A percentile compares a stretch with the other conserved stretches of the same genome.
Conservation (phyloP, 257 asterid species). For the Penstemon davidsonii region DNA sequence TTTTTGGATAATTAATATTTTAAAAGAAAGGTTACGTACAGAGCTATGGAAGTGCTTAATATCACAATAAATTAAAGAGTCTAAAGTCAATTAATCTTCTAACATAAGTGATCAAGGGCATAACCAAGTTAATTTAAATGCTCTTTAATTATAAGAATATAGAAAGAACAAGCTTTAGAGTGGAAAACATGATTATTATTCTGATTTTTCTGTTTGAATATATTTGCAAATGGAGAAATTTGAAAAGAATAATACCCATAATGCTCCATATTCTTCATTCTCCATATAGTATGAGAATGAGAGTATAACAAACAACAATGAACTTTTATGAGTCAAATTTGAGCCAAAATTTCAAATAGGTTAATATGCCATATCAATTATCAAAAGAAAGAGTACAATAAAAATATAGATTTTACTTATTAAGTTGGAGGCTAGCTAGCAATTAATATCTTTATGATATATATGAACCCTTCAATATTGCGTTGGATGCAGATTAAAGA, state of each 20-base stretch:
- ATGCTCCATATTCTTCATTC: neutral
- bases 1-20: slow-evolving; percentile 12
- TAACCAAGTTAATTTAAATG: slow-evolving; percentile 22
- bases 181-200: slow-evolving; percentile 39
- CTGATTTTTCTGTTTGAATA: slow-evolving; percentile 26
- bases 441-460: slow-evolving; percentile 6
- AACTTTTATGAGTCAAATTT: too few relatives aligned
- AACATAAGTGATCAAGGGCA: slow-evolving; percentile 31
- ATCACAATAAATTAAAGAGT: slow-evolving; percentile 39
- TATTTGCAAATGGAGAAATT: slow-evolving; percentile 24
- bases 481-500: slow-evolving; percentile 21
- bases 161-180: slow-evolving; percentile 27
- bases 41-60: slow-evolving; percentile 37
- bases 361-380: neutral
- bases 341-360: too few relatives aligned
- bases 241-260: neutral
- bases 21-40: slow-evolving; percentile 6
- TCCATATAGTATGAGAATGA: too few relatives aligned
- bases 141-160: neutral
- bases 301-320: too few relatives aligned
- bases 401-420: slow-evolving; percentile 9
- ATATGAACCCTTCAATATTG: slow-evolving; percentile 10
- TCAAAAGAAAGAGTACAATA: neutral
- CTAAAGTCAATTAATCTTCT: slow-evolving; percentile 50
- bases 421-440: slow-evolving; percentile 25